Conservation (phyloP, 2,329 filamentous ascomycete species). For the Hymenotorrendiella dingleyae region DNA sequence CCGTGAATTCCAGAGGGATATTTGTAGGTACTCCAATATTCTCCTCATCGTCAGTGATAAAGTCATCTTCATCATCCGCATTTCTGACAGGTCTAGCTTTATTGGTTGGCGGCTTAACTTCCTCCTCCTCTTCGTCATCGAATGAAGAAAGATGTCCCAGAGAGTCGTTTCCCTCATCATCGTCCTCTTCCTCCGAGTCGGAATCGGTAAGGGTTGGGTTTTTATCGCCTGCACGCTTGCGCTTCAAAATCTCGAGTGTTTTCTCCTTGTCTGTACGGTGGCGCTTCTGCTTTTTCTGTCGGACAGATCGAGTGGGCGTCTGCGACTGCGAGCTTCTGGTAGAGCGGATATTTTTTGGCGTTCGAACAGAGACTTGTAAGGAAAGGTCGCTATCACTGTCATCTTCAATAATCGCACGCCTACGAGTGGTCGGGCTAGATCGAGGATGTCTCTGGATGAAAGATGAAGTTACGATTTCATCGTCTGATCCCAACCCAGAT, state of each 20-base stretch:
- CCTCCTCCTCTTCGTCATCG: constrained; percentile 39
- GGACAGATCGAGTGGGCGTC: constrained; percentile 13
- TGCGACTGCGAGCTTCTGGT: not conserved
- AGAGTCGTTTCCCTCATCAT: constrained; percentile 14
- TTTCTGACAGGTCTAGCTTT: constrained; percentile 5
- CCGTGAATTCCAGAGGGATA: constrained; percentile 65
- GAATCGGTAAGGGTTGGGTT: constrained; percentile 34
- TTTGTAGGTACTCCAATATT: constrained; percentile 51
- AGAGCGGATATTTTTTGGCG: constrained; percentile 2
- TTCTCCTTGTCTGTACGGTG: constrained; percentile 37
- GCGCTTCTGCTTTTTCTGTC: constrained; percentile 13
- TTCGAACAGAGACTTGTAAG: constrained; percentile 1
- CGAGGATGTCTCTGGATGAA: constrained; percentile 1
- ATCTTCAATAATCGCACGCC: constrained; percentile 1
- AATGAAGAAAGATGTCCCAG: constrained; percentile 43
- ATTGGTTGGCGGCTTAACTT: constrained; percentile 2
- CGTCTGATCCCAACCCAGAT: not conserved
- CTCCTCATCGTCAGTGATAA: constrained; percentile 61
- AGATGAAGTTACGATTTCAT: constrained; percentile 14
- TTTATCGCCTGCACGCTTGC: constrained; percentile 35
- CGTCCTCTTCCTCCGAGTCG: constrained; percentile 24
- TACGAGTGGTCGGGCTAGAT: constrained; percentile 5
- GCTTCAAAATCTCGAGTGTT: constrained; percentile 35
- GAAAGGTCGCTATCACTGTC: constrained; percentile 8
- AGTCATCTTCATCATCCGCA: constrained; percentile 23